These are phyloP conservation scores for Keithomyces neogunnii DNA, from an alignment of 2,329 filamentous ascomycete species.

Conservation along the genomic window DNA sequence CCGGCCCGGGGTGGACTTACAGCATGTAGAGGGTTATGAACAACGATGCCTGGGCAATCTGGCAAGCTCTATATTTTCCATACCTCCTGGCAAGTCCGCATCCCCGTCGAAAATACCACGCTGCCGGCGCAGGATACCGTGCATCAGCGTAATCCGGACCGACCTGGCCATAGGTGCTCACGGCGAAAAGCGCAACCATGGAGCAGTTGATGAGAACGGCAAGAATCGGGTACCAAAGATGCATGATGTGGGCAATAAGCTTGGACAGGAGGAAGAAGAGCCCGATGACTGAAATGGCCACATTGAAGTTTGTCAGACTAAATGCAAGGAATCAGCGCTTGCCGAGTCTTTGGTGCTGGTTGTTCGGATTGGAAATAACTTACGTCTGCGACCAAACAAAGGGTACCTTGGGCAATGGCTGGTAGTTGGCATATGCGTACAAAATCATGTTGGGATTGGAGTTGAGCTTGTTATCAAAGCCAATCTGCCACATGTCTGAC, in stretches of 20 bases:
- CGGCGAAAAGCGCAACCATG: slow-evolving; percentile 53
- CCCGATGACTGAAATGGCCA: slow-evolving; percentile 66
- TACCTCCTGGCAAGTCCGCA: slow-evolving; percentile 53
- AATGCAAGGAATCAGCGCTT: not conserved
- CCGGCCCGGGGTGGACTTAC: slow-evolving; percentile 37
- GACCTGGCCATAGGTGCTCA: slow-evolving; percentile 62
- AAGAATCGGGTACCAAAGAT: slow-evolving; percentile 60
- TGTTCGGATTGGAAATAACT: slow-evolving; percentile 25
- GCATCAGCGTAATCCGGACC: slow-evolving; percentile 65
- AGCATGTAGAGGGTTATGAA: slow-evolving; percentile 58
- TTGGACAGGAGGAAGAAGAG: slow-evolving; percentile 70
- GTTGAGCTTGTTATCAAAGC: slow-evolving; percentile 63
- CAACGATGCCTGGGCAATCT: slow-evolving; percentile 59
- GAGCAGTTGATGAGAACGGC: slow-evolving; percentile 48
- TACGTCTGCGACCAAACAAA: slow-evolving; percentile 68
- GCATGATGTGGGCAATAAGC: slow-evolving; percentile 60
- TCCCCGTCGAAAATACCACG: slow-evolving; percentile 69
- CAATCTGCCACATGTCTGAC: slow-evolving; percentile 64
- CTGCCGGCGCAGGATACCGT: slow-evolving; percentile 48
- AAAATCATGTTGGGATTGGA: slow-evolving; percentile 61
- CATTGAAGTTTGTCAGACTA: slow-evolving; percentile 67
- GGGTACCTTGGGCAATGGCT: slow-evolving; percentile 51
- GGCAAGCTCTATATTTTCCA: slow-evolving; percentile 49
- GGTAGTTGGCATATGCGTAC: slow-evolving; percentile 67
- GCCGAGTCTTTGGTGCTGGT: not conserved